A percentile compares a stretch with the other conserved stretches of the same genome.
phyloP scores from a whole-genome alignment of 306 rosid genomes.

The cucumber (Cucumis sativus) region DNA sequence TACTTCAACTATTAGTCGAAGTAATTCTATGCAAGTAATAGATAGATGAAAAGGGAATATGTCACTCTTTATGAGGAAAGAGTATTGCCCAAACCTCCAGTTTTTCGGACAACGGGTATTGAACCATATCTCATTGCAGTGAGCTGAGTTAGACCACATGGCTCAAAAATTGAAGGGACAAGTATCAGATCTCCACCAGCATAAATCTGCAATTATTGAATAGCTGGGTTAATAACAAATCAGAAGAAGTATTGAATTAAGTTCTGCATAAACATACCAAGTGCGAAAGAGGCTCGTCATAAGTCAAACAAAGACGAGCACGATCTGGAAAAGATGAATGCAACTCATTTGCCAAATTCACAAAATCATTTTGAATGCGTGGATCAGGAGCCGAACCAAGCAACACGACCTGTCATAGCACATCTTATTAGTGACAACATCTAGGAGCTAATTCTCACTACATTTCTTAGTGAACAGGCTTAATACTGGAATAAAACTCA shows the following conservation, averaged over 20 bases:
- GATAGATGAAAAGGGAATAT: not conserved
- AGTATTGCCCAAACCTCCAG: constrained; percentile 41
- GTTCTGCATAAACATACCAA: constrained; percentile 39
- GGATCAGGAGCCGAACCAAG: constrained; percentile 99
- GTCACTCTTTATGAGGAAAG: not conserved
- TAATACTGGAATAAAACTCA: not conserved
- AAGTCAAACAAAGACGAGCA: constrained; percentile 77
- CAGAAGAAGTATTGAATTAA: not conserved
- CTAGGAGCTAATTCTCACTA: not conserved
- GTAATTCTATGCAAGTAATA: not conserved
- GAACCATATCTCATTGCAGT: constrained; percentile 98
- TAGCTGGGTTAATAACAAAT: not conserved
- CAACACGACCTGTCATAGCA: constrained; percentile 58
- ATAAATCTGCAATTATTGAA: constrained; percentile 48
- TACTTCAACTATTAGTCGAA: not conserved
- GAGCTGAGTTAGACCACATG: constrained; percentile 97
- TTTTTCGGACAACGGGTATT: constrained; percentile 88
- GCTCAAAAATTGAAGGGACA: constrained; percentile 98
- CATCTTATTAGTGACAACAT: not conserved
- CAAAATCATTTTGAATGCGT: constrained; percentile 90
- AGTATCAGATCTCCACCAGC: constrained; percentile 89
- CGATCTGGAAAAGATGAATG: constrained; percentile 43
- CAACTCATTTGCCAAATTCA: constrained; percentile 54
- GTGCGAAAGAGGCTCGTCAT: constrained; percentile 97
- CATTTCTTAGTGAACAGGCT: not conserved